Base-by-base conservation (phyloP, 2,329 filamentous ascomycete species). In the Cladosporium oxysporum region DNA sequence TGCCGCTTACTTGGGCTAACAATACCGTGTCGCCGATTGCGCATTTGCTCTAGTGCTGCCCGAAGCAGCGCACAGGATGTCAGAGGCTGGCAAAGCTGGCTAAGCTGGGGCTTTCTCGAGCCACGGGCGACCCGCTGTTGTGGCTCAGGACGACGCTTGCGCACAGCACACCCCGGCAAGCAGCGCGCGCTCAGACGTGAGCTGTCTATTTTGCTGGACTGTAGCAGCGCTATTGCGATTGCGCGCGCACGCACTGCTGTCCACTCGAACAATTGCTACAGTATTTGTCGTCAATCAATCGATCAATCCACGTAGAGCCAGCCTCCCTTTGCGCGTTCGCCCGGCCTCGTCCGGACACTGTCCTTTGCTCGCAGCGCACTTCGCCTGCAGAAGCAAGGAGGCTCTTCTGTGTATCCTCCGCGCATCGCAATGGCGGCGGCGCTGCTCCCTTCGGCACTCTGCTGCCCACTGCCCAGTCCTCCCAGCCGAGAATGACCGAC, bases 311-410 rank as follows among this genome's bases (percentile, higher is more conserved):
- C 52, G 28, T 29, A n/a, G 37, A 21, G 18, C 26, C 52, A 31
- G 18, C 28, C 52, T 33, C 52, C 31, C 23, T 31, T 55, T 6
- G 28, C 52, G 52, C 52, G 29, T 31, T 6, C 52, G 16, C 31
- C 52, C 28, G 28, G 16, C 14, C 52, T 55, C 52, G 28, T 31
- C 52, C 52, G 52, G 52, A 23, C n/a, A 14, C 28, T 35, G 33
- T 35, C 33, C 33, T 55, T 55, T 21, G 52, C 52, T 55, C 52
- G 52, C 52, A 33, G 52, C 52, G 52, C 52, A 55, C 29, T 33
- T 33, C 52, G 52, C 52, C 67, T 68, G 68, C 66, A 67, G 67
- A 66, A 69, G 68, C 67, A 69, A 71, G 69, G 69, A 69, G 33
- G 31, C 64, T 35, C 50, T 58, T 66, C 64, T 71, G 69, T 71